Percentiles rank a stretch among this genome's conserved stretches.
Conservation (phyloP, 306 rosid species). For the Rosa lucieae region DNA sequence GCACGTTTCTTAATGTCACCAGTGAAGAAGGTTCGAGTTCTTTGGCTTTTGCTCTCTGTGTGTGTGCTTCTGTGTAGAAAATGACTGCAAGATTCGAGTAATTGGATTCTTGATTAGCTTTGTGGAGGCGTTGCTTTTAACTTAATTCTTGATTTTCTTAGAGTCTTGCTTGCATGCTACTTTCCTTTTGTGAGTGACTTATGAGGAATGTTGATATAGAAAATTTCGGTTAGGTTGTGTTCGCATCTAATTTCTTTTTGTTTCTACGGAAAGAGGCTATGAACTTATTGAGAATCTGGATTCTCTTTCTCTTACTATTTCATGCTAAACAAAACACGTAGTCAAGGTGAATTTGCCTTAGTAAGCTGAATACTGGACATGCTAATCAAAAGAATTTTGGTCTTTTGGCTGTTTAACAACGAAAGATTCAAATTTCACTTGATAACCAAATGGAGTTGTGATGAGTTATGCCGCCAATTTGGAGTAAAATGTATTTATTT, state of each 20-base stretch:
- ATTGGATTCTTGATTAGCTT: neutral
- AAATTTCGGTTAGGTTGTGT: neutral
- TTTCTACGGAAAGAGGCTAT: neutral
- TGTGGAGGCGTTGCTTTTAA: neutral
- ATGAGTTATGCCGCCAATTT: neutral
- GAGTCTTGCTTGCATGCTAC: neutral
- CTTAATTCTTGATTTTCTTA: neutral
- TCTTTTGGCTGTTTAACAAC: neutral
- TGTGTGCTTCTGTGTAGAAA: neutral
- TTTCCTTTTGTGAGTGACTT: neutral
- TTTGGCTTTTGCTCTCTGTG: neutral
- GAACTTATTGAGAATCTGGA: neutral
- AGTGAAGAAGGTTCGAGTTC: slow-evolving; percentile 39
- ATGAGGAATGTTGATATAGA: neutral
- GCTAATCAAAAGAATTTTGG: neutral
- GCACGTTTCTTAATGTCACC: slow-evolving; percentile 42
- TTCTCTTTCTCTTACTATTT: neutral
- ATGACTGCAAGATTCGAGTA: neutral
- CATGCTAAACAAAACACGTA: neutral
- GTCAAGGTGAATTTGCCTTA: no score
- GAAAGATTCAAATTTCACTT: neutral
- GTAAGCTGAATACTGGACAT: neutral
- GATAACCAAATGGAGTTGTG: neutral
- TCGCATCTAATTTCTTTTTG: no score
- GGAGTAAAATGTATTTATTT: neutral